Evolutionary conservation across 192 early-diverging fungal genomes (phyloP), one percentile per base, ranked within the genome.

Genomic region (Dispira parvispora): DNA sequence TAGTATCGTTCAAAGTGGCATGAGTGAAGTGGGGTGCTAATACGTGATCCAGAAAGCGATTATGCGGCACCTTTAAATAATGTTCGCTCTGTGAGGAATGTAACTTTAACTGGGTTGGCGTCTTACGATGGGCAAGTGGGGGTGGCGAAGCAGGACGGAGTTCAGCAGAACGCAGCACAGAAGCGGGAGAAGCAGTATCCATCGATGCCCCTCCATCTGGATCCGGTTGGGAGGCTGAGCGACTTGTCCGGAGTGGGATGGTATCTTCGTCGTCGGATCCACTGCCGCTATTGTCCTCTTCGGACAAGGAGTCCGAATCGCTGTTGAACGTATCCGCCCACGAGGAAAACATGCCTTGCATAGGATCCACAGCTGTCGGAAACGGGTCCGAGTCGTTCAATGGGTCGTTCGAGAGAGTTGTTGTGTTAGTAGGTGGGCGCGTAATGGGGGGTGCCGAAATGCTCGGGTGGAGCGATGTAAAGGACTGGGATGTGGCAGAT

Each of bases 31-130:
- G 57, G 26, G 57, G 32, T 12, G 57, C 57, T 14, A 60, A 43
- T 12, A 60, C 57, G 43, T 60, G 57, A 43, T 14, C 27, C 42
- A 60, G 38, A 18, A 60, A 60, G 11, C 32, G 32, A 21, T 60
- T 60, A 28, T 23, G 49, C 21, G 16, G 13, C 25, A 25, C 53
- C 23, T 8, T 14, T 21, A 12, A 55, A 28, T 21, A 27, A 55
- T 21, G 2, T 55, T 21, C 53, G 32, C 6, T 38, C 53, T 21
- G 28, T 3, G 53, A 13, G 21, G 18, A 21, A 3, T 55, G 53
- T 13, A 14, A 21, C 20, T 14, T 55, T 18, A 20, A 23, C 54
- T 21, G 21, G 54, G 16, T 2, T 20, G 16, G 25, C 8, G 47
- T 5, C 47, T 16, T 50, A 8, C 18, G 18, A 27, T 25, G 54